Conservation (phyloP, 768 basidiomycete species). For the Paxillus involutus region DNA sequence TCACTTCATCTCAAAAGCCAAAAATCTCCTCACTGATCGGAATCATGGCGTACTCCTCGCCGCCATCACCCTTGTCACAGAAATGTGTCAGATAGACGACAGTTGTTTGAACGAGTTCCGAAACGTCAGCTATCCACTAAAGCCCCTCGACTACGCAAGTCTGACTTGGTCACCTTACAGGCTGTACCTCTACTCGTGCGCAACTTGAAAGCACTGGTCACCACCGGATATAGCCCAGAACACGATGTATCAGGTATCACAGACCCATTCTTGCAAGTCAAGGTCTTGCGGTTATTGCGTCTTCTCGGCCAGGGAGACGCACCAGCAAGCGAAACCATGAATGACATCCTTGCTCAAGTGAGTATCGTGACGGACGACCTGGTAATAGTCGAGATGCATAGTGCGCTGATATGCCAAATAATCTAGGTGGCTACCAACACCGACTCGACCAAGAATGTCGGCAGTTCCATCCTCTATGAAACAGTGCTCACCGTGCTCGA, state of each 20-base stretch:
- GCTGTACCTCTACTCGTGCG: slow-evolving; percentile 92
- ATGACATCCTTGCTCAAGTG: slow-evolving; percentile 96
- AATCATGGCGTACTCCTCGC: slow-evolving; percentile 96
- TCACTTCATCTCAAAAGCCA: slow-evolving; percentile 87
- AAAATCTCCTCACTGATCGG: slow-evolving; percentile 88
- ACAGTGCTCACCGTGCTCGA: slow-evolving; percentile 95
- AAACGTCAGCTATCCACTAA: slow-evolving; percentile 57
- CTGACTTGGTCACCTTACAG: slow-evolving; percentile 39
- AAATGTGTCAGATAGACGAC: slow-evolving; percentile 86
- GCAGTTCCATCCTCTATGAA: slow-evolving; percentile 97
- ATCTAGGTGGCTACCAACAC: slow-evolving; percentile 96
- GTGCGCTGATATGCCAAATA: slow-evolving; percentile 4
- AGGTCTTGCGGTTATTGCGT: slow-evolving; percentile 85
- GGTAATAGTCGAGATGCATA: neutral
- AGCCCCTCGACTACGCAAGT: neutral
- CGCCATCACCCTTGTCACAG: slow-evolving; percentile 92
- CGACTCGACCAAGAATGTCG: slow-evolving; percentile 96
- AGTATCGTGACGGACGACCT: slow-evolving; percentile 6
- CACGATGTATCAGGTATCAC: slow-evolving; percentile 99
- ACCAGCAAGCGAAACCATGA: slow-evolving; percentile 93
- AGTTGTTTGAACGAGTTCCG: slow-evolving; percentile 81
- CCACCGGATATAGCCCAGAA: slow-evolving; percentile 97
- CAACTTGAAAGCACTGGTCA: slow-evolving; percentile 91
- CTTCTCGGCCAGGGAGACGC: slow-evolving; percentile 84
- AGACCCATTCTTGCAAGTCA: slow-evolving; percentile 93